Evolutionary conservation across 2,329 filamentous ascomycete genomes (phyloP).

Genomic region (Endocalyx cinctus): DNA sequence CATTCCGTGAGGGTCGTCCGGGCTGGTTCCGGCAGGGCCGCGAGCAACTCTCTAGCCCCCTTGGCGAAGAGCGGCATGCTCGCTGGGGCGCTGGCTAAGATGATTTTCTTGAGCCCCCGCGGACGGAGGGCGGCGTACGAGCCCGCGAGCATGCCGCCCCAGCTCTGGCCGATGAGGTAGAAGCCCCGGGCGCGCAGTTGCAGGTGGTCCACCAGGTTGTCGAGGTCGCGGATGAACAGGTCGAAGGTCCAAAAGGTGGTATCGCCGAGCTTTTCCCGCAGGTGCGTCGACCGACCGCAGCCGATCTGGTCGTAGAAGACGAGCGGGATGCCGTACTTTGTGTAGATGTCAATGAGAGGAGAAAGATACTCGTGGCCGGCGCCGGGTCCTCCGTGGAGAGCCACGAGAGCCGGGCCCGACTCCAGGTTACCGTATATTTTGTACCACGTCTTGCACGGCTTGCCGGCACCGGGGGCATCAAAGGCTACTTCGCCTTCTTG

Average conservation of each 20-base stretch:
- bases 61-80: constrained; percentile 1
- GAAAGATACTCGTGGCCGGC: constrained; percentile 1
- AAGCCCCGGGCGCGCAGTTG: constrained; percentile 1
- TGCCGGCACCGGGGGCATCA: too few species aligned
- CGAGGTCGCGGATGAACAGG: constrained; percentile 1
- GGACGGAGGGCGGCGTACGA: not conserved
- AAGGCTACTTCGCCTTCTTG: too few species aligned
- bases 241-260: constrained; percentile 1
- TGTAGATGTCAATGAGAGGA: not conserved
- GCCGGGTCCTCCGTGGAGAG: constrained; percentile 1
- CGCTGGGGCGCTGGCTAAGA: not conserved
- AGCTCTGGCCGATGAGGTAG: constrained; percentile 1
- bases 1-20: too few species aligned
- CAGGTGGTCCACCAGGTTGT: constrained; percentile 1
- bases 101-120: not conserved
- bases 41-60: too few species aligned
- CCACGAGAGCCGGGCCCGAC: not conserved
- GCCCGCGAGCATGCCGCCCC: constrained; percentile 1
- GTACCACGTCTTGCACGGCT: constrained; percentile 1
- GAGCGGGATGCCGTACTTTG: not conserved
- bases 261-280: not conserved
- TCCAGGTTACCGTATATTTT: constrained; percentile 1
- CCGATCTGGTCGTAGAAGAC: constrained; percentile 2
- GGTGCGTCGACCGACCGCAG: constrained; percentile 1
- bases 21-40: too few species aligned